Conservation (phyloP, 805 yeast species). For the Citeromyces matritensis region DNA sequence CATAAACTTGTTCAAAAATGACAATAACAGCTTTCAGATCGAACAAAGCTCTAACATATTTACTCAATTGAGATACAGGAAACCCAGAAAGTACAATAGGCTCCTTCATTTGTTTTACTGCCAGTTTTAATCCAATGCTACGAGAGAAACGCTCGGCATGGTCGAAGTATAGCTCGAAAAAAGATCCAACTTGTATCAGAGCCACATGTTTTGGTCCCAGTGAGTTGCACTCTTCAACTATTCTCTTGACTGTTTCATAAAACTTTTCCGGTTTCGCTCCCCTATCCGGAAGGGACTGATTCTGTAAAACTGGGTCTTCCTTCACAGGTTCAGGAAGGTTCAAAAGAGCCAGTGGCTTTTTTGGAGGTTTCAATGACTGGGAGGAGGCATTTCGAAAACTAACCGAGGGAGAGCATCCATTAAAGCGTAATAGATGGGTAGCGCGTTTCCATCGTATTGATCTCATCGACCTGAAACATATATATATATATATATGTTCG, state of each 20-base stretch:
- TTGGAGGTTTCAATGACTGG: no score
- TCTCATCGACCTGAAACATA: no score
- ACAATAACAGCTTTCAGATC: slow-evolving; percentile 62
- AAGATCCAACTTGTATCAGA: slow-evolving; percentile 72
- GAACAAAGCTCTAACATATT: slow-evolving; percentile 63
- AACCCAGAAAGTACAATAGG: slow-evolving; percentile 83
- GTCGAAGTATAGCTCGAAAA: slow-evolving; percentile 78
- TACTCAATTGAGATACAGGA: slow-evolving; percentile 55
- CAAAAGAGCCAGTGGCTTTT: no score
- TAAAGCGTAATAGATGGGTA: no score
- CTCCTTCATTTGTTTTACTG: slow-evolving; percentile 30
- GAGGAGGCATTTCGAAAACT: no score
- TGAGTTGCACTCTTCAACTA: slow-evolving; percentile 9
- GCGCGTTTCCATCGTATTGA: no score
- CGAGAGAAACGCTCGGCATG: slow-evolving; percentile 71
- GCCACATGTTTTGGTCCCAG: slow-evolving; percentile 28
- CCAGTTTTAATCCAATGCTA: slow-evolving; percentile 54
- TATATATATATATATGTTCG: no score
- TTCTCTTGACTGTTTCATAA: slow-evolving; percentile 8
- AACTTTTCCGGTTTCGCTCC: slow-evolving; percentile 1
- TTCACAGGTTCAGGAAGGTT: no score
- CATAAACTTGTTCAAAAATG: slow-evolving; percentile 52
- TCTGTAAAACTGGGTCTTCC: no score
- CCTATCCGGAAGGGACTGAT: not conserved
- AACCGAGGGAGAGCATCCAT: no score